A percentile compares a stretch with the other conserved stretches of the same genome.
phyloP scores from a whole-genome alignment of 148 eudicot genomes.

The Chenopodium album region DNA sequence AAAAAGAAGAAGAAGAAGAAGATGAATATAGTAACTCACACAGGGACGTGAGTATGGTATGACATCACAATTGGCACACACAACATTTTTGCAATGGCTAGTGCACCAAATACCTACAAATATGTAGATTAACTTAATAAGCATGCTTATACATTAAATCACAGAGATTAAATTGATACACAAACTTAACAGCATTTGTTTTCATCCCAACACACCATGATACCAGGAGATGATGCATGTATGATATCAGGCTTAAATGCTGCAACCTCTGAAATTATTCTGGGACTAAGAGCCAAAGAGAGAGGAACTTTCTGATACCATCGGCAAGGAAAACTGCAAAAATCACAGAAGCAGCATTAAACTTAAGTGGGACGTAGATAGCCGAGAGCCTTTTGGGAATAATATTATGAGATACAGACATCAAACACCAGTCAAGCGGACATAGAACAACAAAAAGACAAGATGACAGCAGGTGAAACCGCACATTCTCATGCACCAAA shows the following conservation, averaged over 20 bases:
- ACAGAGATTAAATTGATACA: background rate
- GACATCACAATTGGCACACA: slow-evolving; percentile 95
- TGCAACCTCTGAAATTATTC: slow-evolving; percentile 85
- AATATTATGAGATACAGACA: background rate
- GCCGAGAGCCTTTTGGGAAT: background rate
- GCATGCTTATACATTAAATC: background rate
- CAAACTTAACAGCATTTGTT: background rate
- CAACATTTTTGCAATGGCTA: slow-evolving; percentile 79
- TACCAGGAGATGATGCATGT: slow-evolving; percentile 92
- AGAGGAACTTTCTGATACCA: slow-evolving; percentile 92
- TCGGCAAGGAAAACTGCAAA: slow-evolving; percentile 86
- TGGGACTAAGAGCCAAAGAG: slow-evolving; percentile 92
- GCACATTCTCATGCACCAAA: background rate
- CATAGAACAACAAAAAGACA: background rate
- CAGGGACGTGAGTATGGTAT: slow-evolving; percentile 96
- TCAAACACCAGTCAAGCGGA: background rate
- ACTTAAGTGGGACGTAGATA: background rate
- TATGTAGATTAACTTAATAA: slow-evolving; percentile 11
- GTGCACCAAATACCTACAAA: slow-evolving; percentile 88
- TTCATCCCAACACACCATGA: slow-evolving; percentile 57
- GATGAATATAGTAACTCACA: slow-evolving; percentile 49
- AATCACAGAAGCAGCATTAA: slow-evolving; percentile 13
- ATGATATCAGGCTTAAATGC: slow-evolving; percentile 93
- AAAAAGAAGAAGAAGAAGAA: background rate
- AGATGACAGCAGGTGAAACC: background rate